These are phyloP conservation scores for Pseudocohnilembus persalinus DNA, from an alignment of 169 alveolate species.

Conservation along the genomic window DNA sequence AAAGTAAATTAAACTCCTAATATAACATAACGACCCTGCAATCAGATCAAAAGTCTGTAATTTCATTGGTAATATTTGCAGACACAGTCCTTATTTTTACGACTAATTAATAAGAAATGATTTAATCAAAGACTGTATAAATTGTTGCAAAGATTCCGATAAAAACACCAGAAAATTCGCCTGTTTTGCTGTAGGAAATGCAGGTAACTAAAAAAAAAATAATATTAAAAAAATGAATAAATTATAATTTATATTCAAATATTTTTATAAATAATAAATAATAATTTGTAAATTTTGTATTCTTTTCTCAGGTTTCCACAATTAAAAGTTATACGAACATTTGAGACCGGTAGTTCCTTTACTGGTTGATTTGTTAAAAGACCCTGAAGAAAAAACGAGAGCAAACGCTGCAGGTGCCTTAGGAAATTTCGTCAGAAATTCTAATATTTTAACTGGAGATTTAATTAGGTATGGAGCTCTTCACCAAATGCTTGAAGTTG, in stretches of 20 bases:
- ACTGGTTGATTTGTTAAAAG: constrained; percentile 82
- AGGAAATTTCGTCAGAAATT: constrained; percentile 90
- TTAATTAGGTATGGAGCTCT: constrained; percentile 82
- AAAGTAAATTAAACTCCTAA: constrained; percentile 58
- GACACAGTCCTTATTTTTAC: constrained; percentile 88
- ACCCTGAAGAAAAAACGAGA: constrained; percentile 90
- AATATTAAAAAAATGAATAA: too few relatives aligned
- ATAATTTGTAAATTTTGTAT: too few relatives aligned
- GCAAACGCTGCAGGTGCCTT: constrained; percentile 93
- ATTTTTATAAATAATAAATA: too few relatives aligned
- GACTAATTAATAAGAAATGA: constrained; percentile 76
- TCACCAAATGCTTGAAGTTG: constrained; percentile 73
- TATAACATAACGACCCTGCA: constrained; percentile 74
- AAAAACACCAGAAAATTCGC: constrained; percentile 89
- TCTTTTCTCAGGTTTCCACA: constrained; percentile 84
- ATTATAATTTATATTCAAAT: too few relatives aligned
- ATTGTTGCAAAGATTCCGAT: constrained; percentile 87
- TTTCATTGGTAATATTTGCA: constrained; percentile 87
- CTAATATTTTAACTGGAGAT: constrained; percentile 75
- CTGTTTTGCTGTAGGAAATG: constrained; percentile 92
- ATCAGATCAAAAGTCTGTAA: constrained; percentile 88
- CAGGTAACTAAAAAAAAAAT: constrained; percentile 41
- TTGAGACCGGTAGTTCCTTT: constrained; percentile 85
- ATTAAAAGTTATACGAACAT: constrained; percentile 80
- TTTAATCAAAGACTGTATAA: constrained; percentile 76